Percentiles rank a stretch among this genome's conserved stretches.
These are phyloP conservation scores for Vigna nakashimae DNA, from an alignment of 306 rosid genomes.

Conservation along the genomic window DNA sequence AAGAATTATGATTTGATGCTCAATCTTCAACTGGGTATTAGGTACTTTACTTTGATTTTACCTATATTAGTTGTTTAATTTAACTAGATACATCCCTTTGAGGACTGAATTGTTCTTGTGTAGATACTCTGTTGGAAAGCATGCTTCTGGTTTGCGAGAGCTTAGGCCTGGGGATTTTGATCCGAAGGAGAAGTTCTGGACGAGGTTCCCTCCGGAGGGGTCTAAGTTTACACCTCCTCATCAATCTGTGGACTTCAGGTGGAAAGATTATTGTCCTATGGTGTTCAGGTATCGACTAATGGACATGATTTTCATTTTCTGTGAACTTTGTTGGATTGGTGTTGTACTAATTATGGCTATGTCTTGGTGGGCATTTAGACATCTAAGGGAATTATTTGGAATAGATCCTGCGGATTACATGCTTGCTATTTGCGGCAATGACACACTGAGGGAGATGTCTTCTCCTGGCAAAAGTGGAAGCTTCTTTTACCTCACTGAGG, in stretches of 20 bases:
- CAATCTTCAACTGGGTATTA: slow-evolving; percentile 60
- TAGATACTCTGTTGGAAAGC: slow-evolving; percentile 61
- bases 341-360: slow-evolving; percentile 35
- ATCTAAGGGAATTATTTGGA: slow-evolving; percentile 62
- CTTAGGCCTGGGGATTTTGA: slow-evolving; percentile 58
- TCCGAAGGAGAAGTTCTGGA: slow-evolving; percentile 66
- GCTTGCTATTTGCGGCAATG: slow-evolving; percentile 65
- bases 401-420: slow-evolving; percentile 66
- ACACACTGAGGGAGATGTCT: slow-evolving; percentile 60
- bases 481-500: slow-evolving; percentile 64
- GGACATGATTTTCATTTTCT: background rate
- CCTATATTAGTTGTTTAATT: slow-evolving; percentile 20
- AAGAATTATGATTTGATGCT: slow-evolving; percentile 62
- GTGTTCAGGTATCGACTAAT: slow-evolving; percentile 56
- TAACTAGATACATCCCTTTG: background rate
- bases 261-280: slow-evolving; percentile 65
- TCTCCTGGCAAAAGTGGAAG: slow-evolving; percentile 71
- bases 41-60: slow-evolving; percentile 33
- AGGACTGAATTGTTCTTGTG: background rate
- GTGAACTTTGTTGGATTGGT: background rate
- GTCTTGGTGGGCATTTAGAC: slow-evolving; percentile 49
- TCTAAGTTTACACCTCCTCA: slow-evolving; percentile 63
- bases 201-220: slow-evolving; percentile 61
- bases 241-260: slow-evolving; percentile 59
- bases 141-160: slow-evolving; percentile 47